Base-by-base conservation (phyloP, 148 eudicot genomes). In the Spergularia bocconei region DNA sequence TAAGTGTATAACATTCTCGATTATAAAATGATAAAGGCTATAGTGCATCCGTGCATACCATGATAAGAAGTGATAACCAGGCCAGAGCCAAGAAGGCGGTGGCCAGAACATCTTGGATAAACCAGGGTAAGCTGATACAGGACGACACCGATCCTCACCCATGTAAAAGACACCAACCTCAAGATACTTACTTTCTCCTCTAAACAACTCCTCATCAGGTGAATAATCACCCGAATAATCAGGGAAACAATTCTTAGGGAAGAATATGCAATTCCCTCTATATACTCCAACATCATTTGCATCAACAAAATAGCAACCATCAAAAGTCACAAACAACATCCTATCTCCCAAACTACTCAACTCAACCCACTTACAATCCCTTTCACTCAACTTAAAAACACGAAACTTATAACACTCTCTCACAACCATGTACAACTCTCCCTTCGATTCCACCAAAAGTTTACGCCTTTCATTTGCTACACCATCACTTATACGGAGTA, bases 271-370 rank as follows among this genome's bases (percentile, higher is more conserved):
- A 23, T 68, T 57, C 52, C 63, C 74, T 38, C 74, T 57, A n/a
- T 33, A 72, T 4, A 52, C 75, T 6, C 38, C 17, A 41, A 20
- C 0, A 19, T 58, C 19, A 1, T 57, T 2, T 8, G 55, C 65
- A 16, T 19, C 17, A 21, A 41, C 53, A 72, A 72, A 72, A 41
- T 4, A 72, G 38, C 75, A 72, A 13, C 75, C 52, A 72, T 72
- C 75, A 72, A 58, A 58, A 41, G 65, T 58, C 54, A 72, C 66
- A 58, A 72, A 41, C 23, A 72, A 44, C 17, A 72, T 41, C 65
- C 36, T 19, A 8, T 59, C 38, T 6, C 48, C 55, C 66, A 72
- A 58, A 59, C 63, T 59, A 6, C 59, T 23, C 50, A 72, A 36
- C 38, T 72, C 29, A 20, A 19, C 65, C 75, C 75, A 72, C 11